Percentiles rank a stretch among this genome's conserved stretches.
phyloP scores from a whole-genome alignment of 106 monocot genomes.

The Triglochin maritima region DNA sequence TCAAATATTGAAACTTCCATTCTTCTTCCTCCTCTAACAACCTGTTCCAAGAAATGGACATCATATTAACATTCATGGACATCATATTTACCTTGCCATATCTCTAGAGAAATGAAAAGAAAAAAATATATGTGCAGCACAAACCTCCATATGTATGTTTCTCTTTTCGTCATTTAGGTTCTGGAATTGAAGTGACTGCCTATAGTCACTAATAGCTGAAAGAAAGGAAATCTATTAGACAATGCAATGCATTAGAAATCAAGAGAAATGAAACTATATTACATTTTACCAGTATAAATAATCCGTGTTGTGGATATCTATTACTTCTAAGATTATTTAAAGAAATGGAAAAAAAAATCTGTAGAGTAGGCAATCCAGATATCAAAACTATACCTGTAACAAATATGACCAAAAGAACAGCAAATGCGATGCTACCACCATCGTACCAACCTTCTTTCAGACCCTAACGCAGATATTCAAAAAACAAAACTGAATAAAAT shows the following conservation, averaged over 20 bases:
- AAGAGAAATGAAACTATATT: background rate
- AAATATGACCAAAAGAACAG: constrained; percentile 81
- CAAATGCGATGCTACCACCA: constrained; percentile 92
- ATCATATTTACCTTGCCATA: background rate
- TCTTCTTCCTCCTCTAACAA: constrained; percentile 74
- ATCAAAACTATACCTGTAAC: constrained; percentile 56
- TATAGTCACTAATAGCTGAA: constrained; percentile 79
- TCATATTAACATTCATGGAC: background rate
- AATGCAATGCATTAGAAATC: background rate
- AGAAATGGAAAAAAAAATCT: no score
- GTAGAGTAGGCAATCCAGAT: no score
- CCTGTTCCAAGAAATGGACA: constrained; percentile 25
- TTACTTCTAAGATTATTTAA: no score
- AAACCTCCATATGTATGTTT: constrained; percentile 80
- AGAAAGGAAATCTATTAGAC: background rate
- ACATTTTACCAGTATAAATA: background rate
- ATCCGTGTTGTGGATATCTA: background rate
- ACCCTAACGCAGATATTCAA: constrained; percentile 26
- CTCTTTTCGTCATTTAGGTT: constrained; percentile 81
- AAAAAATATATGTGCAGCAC: constrained; percentile 9
- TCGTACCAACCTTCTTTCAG: constrained; percentile 98
- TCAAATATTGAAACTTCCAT: constrained; percentile 70
- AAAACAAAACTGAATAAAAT: background rate
- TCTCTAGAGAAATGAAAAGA: background rate
- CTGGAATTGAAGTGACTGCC: constrained; percentile 84